These are phyloP conservation scores for Ophiocordyceps camponoti-saundersi DNA, from an alignment of 2,329 filamentous ascomycete genomes.

Conservation along the genomic window DNA sequence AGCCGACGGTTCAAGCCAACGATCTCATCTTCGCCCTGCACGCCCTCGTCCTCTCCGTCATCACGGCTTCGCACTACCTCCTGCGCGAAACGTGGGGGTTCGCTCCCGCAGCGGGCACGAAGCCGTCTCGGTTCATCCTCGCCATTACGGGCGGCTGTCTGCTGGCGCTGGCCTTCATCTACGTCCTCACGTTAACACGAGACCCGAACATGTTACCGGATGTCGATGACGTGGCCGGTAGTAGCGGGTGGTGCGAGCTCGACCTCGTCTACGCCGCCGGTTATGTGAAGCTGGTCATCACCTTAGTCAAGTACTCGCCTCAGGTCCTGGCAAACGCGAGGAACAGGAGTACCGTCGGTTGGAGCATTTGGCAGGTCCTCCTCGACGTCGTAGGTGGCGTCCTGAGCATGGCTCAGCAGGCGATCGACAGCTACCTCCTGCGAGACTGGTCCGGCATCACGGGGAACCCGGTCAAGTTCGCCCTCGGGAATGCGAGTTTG, in stretches of 20 bases:
- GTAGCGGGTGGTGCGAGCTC: slow-evolving; percentile 38
- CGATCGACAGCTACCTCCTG: slow-evolving; percentile 71
- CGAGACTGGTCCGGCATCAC: slow-evolving; percentile 80
- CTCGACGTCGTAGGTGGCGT: slow-evolving; percentile 71
- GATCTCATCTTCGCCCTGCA: slow-evolving; percentile 80
- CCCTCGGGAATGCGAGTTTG: slow-evolving; percentile 70
- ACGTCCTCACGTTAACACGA: slow-evolving; percentile 18
- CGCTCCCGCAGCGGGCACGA: slow-evolving; percentile 36
- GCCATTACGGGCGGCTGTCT: slow-evolving; percentile 56
- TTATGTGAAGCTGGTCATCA: slow-evolving; percentile 79
- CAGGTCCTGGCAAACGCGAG: slow-evolving; percentile 71
- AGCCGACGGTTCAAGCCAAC: slow-evolving; percentile 76
- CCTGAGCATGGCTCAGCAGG: slow-evolving; percentile 64
- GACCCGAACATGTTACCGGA: slow-evolving; percentile 1
- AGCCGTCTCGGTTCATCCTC: slow-evolving; percentile 42
- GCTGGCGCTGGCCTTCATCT: slow-evolving; percentile 35
- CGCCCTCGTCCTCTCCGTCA: slow-evolving; percentile 51
- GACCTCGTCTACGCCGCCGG: slow-evolving; percentile 54
- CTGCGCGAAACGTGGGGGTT: slow-evolving; percentile 61
- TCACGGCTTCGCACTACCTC: slow-evolving; percentile 68
- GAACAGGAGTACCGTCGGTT: slow-evolving; percentile 72
- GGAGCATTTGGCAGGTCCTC: slow-evolving; percentile 72
- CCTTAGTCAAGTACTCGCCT: slow-evolving; percentile 83
- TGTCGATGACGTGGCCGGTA: slow-evolving; percentile 14
- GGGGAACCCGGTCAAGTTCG: slow-evolving; percentile 83